Percentiles rank a stretch among this genome's conserved stretches.
These are phyloP conservation scores for Udeniomyces megalosporus DNA, from an alignment of 768 basidiomycete genomes.

Conservation along the genomic window DNA sequence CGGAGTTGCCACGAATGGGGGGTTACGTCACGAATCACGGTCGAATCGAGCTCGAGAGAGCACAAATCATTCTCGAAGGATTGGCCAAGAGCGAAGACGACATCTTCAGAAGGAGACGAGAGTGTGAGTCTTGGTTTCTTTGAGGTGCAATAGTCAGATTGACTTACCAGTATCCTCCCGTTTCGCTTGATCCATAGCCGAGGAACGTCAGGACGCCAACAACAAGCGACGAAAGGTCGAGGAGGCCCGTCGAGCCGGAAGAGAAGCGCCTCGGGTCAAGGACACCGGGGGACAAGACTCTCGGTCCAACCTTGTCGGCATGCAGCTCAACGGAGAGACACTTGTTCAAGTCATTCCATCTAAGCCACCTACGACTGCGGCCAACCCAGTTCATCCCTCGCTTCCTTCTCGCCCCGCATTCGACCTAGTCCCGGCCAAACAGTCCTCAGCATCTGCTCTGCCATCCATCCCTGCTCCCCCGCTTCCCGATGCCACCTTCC, in stretches of 20 bases:
- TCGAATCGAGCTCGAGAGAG: conserved; percentile 62
- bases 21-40: conserved; percentile 94
- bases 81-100: conserved; percentile 88
- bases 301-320: conserved; percentile 10
- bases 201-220: conserved; percentile 83
- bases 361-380: conserved; percentile 19
- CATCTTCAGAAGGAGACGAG: conserved; percentile 78
- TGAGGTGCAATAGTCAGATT: conserved; percentile 5
- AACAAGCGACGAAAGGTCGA: conserved; percentile 70
- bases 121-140: conserved; percentile 46
- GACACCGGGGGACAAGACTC: not conserved
- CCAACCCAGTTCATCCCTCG: conserved; percentile 35
- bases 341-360: conserved; percentile 26
- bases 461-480: too few species aligned
- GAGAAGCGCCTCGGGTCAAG: too few species aligned
- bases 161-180: not conserved
- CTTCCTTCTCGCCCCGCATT: conserved; percentile 49
- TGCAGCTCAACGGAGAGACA: conserved; percentile 26
- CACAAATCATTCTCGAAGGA: conserved; percentile 88
- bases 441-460: not conserved
- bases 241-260: conserved; percentile 28
- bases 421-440: conserved; percentile 42
- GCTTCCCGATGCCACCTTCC: not conserved
- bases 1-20: conserved; percentile 84
- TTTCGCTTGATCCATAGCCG: conserved; percentile 40